These are phyloP conservation scores for Coprinopsis sp. DNA, from an alignment of 768 basidiomycete genomes.

Conservation along the genomic window DNA sequence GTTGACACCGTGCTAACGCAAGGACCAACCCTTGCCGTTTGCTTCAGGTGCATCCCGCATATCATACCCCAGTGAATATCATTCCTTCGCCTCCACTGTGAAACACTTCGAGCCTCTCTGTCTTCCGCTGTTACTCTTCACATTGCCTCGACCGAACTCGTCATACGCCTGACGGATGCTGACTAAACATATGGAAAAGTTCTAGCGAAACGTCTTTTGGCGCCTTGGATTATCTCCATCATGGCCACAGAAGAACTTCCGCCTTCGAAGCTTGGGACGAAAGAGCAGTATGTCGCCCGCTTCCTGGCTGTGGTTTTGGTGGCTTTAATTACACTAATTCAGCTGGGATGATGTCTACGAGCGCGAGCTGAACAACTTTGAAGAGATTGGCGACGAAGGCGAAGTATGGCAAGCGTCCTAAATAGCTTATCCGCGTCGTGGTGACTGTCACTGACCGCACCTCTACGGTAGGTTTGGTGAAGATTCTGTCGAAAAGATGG, in stretches of 20 bases:
- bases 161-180: too few relatives aligned
- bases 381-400: slow-evolving; percentile 78
- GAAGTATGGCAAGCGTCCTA: slow-evolving; percentile 63
- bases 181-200: slow-evolving; percentile 24
- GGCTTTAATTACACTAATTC: slow-evolving; percentile 5
- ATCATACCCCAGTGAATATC: too few relatives aligned
- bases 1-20: too few relatives aligned
- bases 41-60: too few relatives aligned
- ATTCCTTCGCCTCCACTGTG: too few relatives aligned
- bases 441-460: not conserved
- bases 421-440: slow-evolving; percentile 4
- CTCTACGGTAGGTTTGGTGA: slow-evolving; percentile 79
- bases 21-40: too few relatives aligned
- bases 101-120: too few relatives aligned
- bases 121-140: too few relatives aligned
- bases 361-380: slow-evolving; percentile 65
- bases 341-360: slow-evolving; percentile 82
- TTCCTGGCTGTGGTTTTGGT: not conserved
- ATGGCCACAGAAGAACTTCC: slow-evolving; percentile 45
- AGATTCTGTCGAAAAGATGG: slow-evolving; percentile 75
- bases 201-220: slow-evolving; percentile 6
- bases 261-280: slow-evolving; percentile 75
- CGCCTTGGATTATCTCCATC: slow-evolving; percentile 7
- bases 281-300: slow-evolving; percentile 56
- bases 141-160: too few relatives aligned